Evolutionary conservation across 768 basidiomycete species (phyloP), one percentile per base, ranked within the genome.

Genomic region (Rhodotorula graminis): DNA sequence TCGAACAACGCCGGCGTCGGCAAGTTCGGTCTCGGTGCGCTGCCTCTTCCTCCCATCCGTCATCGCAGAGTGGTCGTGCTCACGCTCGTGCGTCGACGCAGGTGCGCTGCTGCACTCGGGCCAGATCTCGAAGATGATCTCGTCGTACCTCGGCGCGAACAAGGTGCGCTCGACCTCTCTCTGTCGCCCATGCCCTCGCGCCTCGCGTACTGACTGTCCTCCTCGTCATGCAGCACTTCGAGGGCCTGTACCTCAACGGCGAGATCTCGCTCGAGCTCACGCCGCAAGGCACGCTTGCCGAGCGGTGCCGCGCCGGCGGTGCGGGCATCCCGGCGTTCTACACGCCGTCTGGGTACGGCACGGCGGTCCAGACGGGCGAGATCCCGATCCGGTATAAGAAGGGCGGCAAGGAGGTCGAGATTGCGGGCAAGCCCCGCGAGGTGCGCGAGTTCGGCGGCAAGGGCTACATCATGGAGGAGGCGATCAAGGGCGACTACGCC

Each of bases 281-380:
- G 40, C 93, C 93, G 7, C 93, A 96, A 82, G 93, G 92, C 18
- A 93, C 92, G 23, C 87, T 96, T 57, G 88, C 89, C 25, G 93
- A 93, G 79, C 88, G 92, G 69, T 84, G 93, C 71, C 89, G 92
- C 49, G 90, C 93, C 14, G 90, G 91, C 69, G 92, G 91, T 16
- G 90, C 91, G 19, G 93, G 93, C 63, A 92, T 93, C 71, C 92
- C 93, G 27, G 92, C 89, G n/a, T 93, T 96, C 84, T 94, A 84
- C 82, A 95, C 91, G 11, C 93, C 92, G 25, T 93, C 92, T 0
- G 93, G 93, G 25, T 77, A 62, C 67, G 78, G 75, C n/a, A 78
- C 76, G 12, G 76, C 72, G 15, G 70, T 76, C 1, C 70, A 74
- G 58, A 76, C 72, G 1, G 76, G 72, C 29, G 75, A 73, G 33